Conservation (phyloP, 352 stramenopile species). For the Phytopythium sindhum region DNA sequence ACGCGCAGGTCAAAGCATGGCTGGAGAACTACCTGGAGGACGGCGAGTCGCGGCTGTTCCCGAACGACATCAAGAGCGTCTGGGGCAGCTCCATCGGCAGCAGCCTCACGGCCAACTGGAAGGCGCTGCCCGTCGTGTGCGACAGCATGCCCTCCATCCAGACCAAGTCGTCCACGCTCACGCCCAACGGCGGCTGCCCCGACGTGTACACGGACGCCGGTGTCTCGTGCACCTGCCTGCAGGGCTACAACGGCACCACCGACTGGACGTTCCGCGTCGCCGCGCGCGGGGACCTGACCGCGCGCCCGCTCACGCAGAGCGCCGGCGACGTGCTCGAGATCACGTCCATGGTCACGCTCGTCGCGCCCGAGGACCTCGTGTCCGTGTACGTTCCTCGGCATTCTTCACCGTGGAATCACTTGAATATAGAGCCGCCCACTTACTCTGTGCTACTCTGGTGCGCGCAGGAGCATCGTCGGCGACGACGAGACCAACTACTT, state of each 20-base stretch:
- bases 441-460: background rate
- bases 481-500: slow-evolving; percentile 11
- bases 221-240: slow-evolving; percentile 59
- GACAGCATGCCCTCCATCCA: slow-evolving; percentile 42
- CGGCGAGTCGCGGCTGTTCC: slow-evolving; percentile 49
- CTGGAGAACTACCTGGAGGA: slow-evolving; percentile 51
- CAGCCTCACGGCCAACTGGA: slow-evolving; percentile 51
- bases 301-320: slow-evolving; percentile 28
- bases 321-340: slow-evolving; percentile 35
- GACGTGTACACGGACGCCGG: slow-evolving; percentile 36
- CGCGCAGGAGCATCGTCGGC: slow-evolving; percentile 22
- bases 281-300: slow-evolving; percentile 16
- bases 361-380: slow-evolving; percentile 30
- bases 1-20: slow-evolving; percentile 42
- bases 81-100: slow-evolving; percentile 44
- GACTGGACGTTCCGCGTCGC: slow-evolving; percentile 45
- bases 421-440: background rate
- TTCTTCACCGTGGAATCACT: background rate
- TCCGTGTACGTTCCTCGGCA: slow-evolving; percentile 17
- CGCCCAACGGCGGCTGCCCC: slow-evolving; percentile 43
- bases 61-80: slow-evolving; percentile 56
- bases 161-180: slow-evolving; percentile 34
- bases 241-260: slow-evolving; percentile 30
- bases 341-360: slow-evolving; percentile 44
- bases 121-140: slow-evolving; percentile 45